Evolutionary conservation across 345 rosid species (phyloP), one percentile per base, ranked within the genome.

Genomic region (Pseudoturritis turrita): DNA sequence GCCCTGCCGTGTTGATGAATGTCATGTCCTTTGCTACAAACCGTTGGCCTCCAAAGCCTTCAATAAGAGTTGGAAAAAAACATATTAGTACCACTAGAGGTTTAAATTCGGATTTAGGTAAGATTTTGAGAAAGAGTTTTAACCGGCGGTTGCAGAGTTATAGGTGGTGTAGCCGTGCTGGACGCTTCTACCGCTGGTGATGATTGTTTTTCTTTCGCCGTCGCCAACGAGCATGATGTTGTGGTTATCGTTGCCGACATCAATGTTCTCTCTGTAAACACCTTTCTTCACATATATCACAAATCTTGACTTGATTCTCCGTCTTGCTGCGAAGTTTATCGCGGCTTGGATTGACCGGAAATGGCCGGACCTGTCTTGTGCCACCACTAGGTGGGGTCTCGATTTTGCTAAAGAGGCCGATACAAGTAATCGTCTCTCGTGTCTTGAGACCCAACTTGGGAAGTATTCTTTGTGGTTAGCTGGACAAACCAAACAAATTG

Each of bases 201-300:
- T 81, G 33, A 87, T 81, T 36, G 98, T 92, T 28, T 41, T 69
- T 69, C 84, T 81, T 70, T 80, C 53, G 0, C 96, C 96, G 49
- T 90, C 96, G 0, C 96, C 98, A 15, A 87, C 84, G 10, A 90
- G 70, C 98, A 88, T 92, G 18, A 90, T 82, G 51, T 90, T 86
- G 65, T 82, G 83, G 68, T 87, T 44, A 1, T 76, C 77, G 33
- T 66, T 80, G 0, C 85, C 89, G 18, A 86, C 83, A 41, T 85
- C 89, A 6, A 87, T 70, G 65, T 84, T 88, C 68, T 92, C 98
- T 25, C 69, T 64, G 21, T 92, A 92, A 67, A 81, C 74, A 28
- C 98, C 98, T 2, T 80, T 77, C 80, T 87, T 92, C 47, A 92
- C 79, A 33, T 54, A 76, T 43, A 92, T 92, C 17, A 90, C 88